phyloP scores from a whole-genome alignment of 768 basidiomycete species.

The Auriscalpium orientale region DNA sequence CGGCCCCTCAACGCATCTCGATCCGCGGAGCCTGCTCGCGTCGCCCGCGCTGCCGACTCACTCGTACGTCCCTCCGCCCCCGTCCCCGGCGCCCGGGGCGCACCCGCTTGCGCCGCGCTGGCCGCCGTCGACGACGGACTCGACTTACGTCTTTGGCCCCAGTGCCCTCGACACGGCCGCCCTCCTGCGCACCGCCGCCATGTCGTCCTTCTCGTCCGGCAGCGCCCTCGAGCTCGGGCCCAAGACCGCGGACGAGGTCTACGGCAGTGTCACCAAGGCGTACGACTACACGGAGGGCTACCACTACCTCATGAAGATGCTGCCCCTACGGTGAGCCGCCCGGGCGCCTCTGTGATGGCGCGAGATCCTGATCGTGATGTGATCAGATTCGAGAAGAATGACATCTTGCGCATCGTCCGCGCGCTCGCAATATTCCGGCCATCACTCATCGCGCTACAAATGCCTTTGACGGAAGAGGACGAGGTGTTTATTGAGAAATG shows the following conservation, averaged over 20 bases:
- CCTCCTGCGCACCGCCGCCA: conserved; percentile 5
- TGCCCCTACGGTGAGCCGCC: conserved; percentile 68
- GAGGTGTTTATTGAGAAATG: conserved; percentile 95
- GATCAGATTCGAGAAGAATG: conserved; percentile 87
- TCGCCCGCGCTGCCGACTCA: not conserved
- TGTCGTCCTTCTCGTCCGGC: not conserved
- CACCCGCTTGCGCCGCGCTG: conserved; percentile 14
- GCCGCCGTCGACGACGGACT: conserved; percentile 9
- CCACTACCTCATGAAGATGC: conserved; percentile 92
- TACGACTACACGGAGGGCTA: conserved; percentile 97
- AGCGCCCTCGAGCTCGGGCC: conserved; percentile 11
- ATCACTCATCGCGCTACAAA: conserved; percentile 95
- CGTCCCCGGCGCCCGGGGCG: conserved; percentile 1
- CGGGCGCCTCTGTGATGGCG: too few species aligned
- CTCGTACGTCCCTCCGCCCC: not conserved
- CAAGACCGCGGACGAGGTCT: conserved; percentile 36
- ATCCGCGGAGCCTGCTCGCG: not conserved
- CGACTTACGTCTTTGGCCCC: conserved; percentile 6
- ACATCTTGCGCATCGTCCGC: conserved; percentile 88
- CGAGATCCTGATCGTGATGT: not conserved
- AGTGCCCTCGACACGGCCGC: not conserved
- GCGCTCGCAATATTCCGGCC: conserved; percentile 93
- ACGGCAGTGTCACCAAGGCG: conserved; percentile 58
- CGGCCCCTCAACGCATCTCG: not conserved
- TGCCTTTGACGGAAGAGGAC: conserved; percentile 94